phyloP scores from a whole-genome alignment of 805 yeast species.

The Barnettozyma populi region DNA sequence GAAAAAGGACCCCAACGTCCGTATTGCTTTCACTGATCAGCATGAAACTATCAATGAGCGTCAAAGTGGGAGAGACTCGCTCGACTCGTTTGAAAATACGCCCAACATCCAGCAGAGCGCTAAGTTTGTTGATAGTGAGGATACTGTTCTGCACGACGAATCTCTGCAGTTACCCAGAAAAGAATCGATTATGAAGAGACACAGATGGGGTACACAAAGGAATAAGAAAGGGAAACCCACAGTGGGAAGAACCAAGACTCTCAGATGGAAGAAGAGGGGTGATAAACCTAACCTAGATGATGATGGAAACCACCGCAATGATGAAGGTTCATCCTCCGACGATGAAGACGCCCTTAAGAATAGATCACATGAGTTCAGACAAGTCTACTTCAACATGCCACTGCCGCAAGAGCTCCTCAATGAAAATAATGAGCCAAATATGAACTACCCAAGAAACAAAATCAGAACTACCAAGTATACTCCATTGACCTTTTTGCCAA shows the following conservation, averaged over 20 bases:
- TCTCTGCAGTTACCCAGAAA: conserved; percentile 25
- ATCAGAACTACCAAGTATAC: conserved; percentile 95
- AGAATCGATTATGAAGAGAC: conserved; percentile 59
- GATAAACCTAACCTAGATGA: conserved; percentile 30
- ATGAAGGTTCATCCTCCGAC: conserved; percentile 25
- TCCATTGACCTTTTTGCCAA: conserved; percentile 83
- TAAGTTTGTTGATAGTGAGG: conserved; percentile 21
- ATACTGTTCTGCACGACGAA: conserved; percentile 9
- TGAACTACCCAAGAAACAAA: conserved; percentile 45
- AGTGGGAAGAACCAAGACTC: conserved; percentile 53
- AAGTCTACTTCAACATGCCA: conserved; percentile 11
- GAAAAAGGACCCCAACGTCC: conserved; percentile 17
- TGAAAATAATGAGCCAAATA: conserved; percentile 8
- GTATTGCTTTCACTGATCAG: conserved; percentile 22
- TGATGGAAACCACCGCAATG: conserved; percentile 12
- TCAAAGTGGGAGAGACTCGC: conserved; percentile 7
- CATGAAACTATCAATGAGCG: conserved; percentile 16
- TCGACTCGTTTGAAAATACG: conserved; percentile 23
- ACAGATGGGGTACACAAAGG: conserved; percentile 90
- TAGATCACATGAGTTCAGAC: conserved; percentile 32
- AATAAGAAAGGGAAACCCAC: conserved; percentile 64
- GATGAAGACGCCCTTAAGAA: conserved; percentile 30
- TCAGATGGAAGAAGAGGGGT: conserved; percentile 39
- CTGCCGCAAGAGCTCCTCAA: conserved; percentile 9
- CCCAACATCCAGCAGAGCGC: conserved; percentile 23